Evolutionary conservation across 2,329 filamentous ascomycete species (phyloP), one percentile per base, ranked within the genome.

Genomic region (Podosphaera fusca): DNA sequence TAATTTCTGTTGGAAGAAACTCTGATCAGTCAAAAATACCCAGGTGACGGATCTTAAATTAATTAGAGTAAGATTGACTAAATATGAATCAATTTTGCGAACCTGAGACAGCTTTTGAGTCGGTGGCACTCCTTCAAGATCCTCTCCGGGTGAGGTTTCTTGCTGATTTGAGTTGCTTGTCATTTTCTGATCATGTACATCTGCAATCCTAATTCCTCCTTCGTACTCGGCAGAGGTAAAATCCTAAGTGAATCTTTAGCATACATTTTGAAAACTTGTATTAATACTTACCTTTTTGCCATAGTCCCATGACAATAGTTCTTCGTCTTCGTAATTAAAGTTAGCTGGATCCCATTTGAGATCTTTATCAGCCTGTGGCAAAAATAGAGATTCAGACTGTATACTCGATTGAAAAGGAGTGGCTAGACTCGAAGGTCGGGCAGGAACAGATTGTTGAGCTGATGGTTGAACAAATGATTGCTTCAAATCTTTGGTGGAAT

Each of bases 31-130:
- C 66, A 50, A 68, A 67, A 31, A 68, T 57, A 31, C 66, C 65
- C 8, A 52, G 10, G 30, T 35, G 29, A 47, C 60, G 63, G 46
- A 68, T 59, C 67, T 38, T 68, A 57, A 14, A 29, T 14, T 33
- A 21, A 50, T 68, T 60, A 68, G 62, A 56, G 55, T 36, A n/a
- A 30, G 5, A 6, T 33, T 36, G 6, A 7, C 10, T 31, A 70
- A 34, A 38, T 8, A 36, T 6, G 10, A 21, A 14, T 31, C 33
- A 47, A n/a, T 49, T 47, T 35, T 31, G 61, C 74, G 70, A 59
- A 83, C 81, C 64, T 89, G 78, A 29, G 83, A 84, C 35, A 88
- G 71, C 57, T 78, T 77, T 66, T 90, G 85, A 1, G 85, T 89
- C 30, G 85, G 84, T 61, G 84, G 81, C 14, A 52, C 8, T 34